Percentiles rank a stretch among this genome's conserved stretches.
phyloP scores from a whole-genome alignment of 805 yeast genomes.

The Ogataea corticis region DNA sequence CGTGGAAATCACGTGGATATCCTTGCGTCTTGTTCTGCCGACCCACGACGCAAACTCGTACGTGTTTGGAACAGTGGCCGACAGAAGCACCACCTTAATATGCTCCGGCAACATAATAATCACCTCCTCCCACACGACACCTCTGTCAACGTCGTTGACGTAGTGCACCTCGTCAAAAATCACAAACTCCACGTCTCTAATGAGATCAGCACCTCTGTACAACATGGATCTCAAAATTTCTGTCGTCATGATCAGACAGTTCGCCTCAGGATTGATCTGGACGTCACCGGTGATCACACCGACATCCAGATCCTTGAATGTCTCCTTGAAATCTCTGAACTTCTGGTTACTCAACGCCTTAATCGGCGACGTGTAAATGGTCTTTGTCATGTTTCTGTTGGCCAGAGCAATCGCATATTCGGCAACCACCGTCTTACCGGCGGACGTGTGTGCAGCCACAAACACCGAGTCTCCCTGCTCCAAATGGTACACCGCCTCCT shows the following conservation, averaged over 20 bases:
- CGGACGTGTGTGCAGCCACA: slow-evolving; percentile 98
- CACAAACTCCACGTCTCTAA: slow-evolving; percentile 95
- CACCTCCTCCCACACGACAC: slow-evolving; percentile 99
- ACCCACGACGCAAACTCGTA: slow-evolving; percentile 98
- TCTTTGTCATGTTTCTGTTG: slow-evolving; percentile 90
- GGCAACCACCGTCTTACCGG: slow-evolving; percentile 98
- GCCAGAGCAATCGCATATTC: slow-evolving; percentile 99
- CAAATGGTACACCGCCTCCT: slow-evolving; percentile 93
- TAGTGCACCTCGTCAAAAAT: slow-evolving; percentile 98
- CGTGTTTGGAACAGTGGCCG: slow-evolving; percentile 99
- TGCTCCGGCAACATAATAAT: slow-evolving; percentile 97
- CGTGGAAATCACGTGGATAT: slow-evolving; percentile 93
- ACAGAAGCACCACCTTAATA: slow-evolving; percentile 83
- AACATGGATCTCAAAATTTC: slow-evolving; percentile 94
- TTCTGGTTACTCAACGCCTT: slow-evolving; percentile 22
- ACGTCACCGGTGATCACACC: slow-evolving; percentile 98
- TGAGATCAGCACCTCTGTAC: slow-evolving; percentile 93
- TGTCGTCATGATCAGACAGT: slow-evolving; percentile 96
- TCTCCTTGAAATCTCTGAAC: slow-evolving; percentile 21
- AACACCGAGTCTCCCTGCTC: slow-evolving; percentile 99
- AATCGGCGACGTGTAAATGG: slow-evolving; percentile 89
- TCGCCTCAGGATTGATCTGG: slow-evolving; percentile 94
- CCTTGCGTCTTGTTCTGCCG: slow-evolving; percentile 94
- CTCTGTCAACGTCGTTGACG: slow-evolving; percentile 94
- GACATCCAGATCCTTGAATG: slow-evolving; percentile 63